Base-by-base conservation (phyloP, 1,284 basidiomycete species). In the Pseudozyma thailandica region DNA sequence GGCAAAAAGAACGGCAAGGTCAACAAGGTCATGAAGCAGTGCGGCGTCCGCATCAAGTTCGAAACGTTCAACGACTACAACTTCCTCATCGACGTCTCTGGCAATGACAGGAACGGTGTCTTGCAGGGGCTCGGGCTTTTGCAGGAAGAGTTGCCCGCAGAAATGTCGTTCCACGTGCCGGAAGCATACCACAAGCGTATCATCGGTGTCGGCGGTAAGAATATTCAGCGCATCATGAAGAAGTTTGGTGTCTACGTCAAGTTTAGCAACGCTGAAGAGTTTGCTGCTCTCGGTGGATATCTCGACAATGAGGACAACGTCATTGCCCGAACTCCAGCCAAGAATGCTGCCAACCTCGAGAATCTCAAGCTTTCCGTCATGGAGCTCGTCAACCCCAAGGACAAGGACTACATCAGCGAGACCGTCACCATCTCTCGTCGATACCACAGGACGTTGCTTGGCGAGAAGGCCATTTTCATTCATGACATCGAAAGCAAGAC, bases 151-250 rank as follows among this genome's bases (percentile, higher is more conserved):
- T 86, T 98, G 18, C 95, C 95, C 1, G 94, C 96, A n/a, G 95
- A 98, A 84, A 92, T 97, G 51, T 97, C 94, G 23, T 98, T 98
- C 88, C 94, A 98, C 84, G 94, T 98, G 8, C 95, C 96, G 21
- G 95, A 99, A 84, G 89, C 90, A 48, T 98, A 98, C 84, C 95
- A 98, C 86, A 98, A 98, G 85, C 92, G 96, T 66, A 98, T 98
- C 83, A 99, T 99, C 75, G 95, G 95, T 64, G 95, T 98, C 25
- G 95, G 94, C 41, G 95, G 95, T 28, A 92, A 94, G 81, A 98
- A 95, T 84, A 98, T 99, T 62, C 95, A 98, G 84, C 89, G 93
- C 63, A 98, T 98, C 84, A 99, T 99, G 95, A 98, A 98, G 86
- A 94, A 96, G 84, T 97, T 92, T 79, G 95, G 95, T 28, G 95